These are phyloP conservation scores for Aspergillus panamensis DNA, from an alignment of 495 filamentous ascomycete species.

Conservation along the genomic window DNA sequence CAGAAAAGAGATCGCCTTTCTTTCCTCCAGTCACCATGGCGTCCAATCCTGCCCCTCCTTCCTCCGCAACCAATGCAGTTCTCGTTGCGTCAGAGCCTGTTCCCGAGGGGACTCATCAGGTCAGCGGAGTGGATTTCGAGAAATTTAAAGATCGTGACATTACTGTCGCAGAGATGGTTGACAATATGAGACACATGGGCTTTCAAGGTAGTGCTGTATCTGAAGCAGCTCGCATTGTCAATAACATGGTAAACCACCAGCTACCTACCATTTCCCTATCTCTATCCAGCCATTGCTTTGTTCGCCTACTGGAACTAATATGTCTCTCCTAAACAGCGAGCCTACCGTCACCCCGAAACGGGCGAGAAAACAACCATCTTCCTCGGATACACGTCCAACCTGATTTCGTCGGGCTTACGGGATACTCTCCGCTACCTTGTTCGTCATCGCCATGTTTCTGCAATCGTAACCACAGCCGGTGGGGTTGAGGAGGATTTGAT, in stretches of 20 bases:
- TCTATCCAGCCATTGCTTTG: neutral
- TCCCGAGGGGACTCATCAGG: conserved; percentile 65
- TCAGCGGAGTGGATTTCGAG: conserved; percentile 89
- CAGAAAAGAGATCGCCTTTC: neutral
- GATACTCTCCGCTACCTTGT: conserved; percentile 90
- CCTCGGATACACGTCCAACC: conserved; percentile 92
- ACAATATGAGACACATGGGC: conserved; percentile 80
- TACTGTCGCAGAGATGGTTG: conserved; percentile 77
- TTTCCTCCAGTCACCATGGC: conserved; percentile 2
- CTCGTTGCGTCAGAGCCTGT: conserved; percentile 84
- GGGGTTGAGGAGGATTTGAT: conserved; percentile 97
- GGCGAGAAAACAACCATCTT: conserved; percentile 82
- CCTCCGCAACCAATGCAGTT: conserved; percentile 74
- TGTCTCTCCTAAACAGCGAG: conserved; percentile 46
- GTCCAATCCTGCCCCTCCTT: conserved; percentile 45
- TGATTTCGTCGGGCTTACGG: conserved; percentile 92
- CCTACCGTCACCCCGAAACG: conserved; percentile 71
- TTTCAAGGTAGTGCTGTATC: conserved; percentile 87
- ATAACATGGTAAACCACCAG: conserved; percentile 73
- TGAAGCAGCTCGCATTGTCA: conserved; percentile 81
- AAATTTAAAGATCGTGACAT: conserved; percentile 66
- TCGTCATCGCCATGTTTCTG: conserved; percentile 83
- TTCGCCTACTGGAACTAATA: neutral
- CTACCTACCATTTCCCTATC: conserved; percentile 6
- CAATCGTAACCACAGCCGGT: conserved; percentile 93